Evolutionary conservation across 1,284 basidiomycete genomes (phyloP).

Genomic region (Ustilago sp.): DNA sequence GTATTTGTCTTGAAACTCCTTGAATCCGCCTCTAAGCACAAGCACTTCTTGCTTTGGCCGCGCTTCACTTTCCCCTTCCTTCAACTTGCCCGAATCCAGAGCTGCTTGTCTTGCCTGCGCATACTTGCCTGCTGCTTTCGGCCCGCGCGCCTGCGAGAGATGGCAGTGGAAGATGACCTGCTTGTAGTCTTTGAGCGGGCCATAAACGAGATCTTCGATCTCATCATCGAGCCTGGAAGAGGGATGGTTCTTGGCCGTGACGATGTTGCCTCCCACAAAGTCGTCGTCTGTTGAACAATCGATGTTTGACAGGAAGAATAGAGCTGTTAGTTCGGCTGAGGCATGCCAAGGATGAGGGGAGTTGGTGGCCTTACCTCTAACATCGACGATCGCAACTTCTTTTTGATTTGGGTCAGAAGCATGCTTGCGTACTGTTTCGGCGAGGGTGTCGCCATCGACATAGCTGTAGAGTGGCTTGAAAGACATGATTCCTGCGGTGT

Average conservation of each 20-base stretch:
- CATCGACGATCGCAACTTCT: constrained; percentile 63
- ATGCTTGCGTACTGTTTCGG: constrained; percentile 42
- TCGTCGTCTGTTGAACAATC: constrained; percentile 62
- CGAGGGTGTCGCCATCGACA: constrained; percentile 56
- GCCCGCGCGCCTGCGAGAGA: constrained; percentile 68
- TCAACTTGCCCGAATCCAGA: constrained; percentile 27
- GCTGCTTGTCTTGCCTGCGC: constrained; percentile 59
- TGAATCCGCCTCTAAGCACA: constrained; percentile 69
- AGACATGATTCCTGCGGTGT: constrained; percentile 34
- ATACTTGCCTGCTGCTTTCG: constrained; percentile 69
- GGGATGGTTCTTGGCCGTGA: constrained; percentile 62
- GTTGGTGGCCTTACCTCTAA: constrained; percentile 48
- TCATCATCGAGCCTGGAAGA: constrained; percentile 53
- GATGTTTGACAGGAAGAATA: too few relatives aligned
- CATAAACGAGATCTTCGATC: constrained; percentile 60
- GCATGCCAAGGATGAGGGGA: background rate
- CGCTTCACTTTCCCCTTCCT: constrained; percentile 3
- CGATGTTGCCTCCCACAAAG: constrained; percentile 69
- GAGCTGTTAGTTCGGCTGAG: background rate
- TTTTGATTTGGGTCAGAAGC: constrained; percentile 23
- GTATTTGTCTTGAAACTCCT: constrained; percentile 65
- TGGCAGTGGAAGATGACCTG: constrained; percentile 70
- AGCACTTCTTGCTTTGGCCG: constrained; percentile 60
- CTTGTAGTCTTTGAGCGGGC: constrained; percentile 54
- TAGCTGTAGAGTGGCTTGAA: constrained; percentile 58